Evolutionary conservation across 495 filamentous ascomycete genomes (phyloP), one percentile per base, ranked within the genome.

Genomic region (Cairneyella variabilis): DNA sequence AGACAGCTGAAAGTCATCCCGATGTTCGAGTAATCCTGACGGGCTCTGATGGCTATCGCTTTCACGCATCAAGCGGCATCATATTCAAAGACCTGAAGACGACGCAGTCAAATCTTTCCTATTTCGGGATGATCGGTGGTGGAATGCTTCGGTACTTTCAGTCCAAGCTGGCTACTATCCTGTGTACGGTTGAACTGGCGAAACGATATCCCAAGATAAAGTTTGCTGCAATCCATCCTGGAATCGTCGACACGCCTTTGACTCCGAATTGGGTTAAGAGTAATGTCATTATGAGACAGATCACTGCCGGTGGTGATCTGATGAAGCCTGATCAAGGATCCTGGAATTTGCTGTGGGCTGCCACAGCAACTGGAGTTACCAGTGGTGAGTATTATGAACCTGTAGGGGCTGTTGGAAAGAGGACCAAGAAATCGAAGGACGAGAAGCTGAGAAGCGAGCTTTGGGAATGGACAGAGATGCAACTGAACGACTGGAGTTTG

Each of bases 131-230:
- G 9, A 25, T 44, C 18, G 16, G 20, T 27, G 66, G 59, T 44
- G 69, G 70, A n/a, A 76, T 66, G 66, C 51, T 59, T n/a, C 77
- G 80, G n/a, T 90, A 90, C 62, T 75, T 69, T 8, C 75, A 86
- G 25, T 75, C 72, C 58, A 90, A 90, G 69, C 75, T 88, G 1
- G 82, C 83, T 4, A 88, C 86, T 61, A 70, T 88, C n/a, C 68
- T 88, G 3, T 84, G 78, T 52, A 73, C 79, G 0, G 56, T 66
- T 3, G 75, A 86, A 58, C 71, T 90, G 11, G 82, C 83, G 0
- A 66, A 67, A 11, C 74, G 75, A 3, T 70, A 85, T 59, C 83
- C 84, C 0, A 65, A 72, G 38, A 75, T 86, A 36, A 72, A 67
- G 0, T 73, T 71, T 6, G 67, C 84, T 0, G 60, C 83, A 0